Conservation (phyloP, 1,139 yeast species). For the Blastobotrys ciferrii region DNA sequence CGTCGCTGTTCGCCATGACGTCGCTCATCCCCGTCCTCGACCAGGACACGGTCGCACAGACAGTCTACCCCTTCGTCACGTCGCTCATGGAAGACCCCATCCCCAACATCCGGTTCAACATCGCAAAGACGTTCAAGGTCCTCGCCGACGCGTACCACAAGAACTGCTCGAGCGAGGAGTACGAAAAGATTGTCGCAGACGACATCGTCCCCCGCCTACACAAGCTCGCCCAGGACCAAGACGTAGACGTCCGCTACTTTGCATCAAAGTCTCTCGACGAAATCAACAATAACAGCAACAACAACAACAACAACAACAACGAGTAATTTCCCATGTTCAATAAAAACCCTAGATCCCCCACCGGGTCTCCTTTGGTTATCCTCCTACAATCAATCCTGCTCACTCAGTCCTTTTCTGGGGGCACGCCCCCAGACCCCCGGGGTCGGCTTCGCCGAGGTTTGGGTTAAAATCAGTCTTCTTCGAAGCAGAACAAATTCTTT, state of each 20-base stretch:
- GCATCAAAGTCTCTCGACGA: constrained; percentile 54
- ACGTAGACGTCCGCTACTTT: constrained; percentile 86
- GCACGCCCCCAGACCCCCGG: too few species aligned
- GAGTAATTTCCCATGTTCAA: not conserved
- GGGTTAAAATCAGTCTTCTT: too few species aligned
- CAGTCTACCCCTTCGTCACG: constrained; percentile 76
- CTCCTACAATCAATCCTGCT: too few species aligned
- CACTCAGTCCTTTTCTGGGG: too few species aligned
- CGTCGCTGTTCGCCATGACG: constrained; percentile 85
- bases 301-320: not conserved
- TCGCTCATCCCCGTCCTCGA: constrained; percentile 61
- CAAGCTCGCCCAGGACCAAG: constrained; percentile 63
- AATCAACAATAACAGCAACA: constrained; percentile 28
- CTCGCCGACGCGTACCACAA: constrained; percentile 51
- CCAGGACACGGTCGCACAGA: constrained; percentile 53
- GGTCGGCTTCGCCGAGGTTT: too few species aligned
- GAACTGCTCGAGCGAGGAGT: constrained; percentile 18
- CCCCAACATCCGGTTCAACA: constrained; percentile 92
- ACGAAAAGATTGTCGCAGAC: constrained; percentile 47
- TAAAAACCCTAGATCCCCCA: not conserved
- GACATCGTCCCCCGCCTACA: constrained; percentile 66
- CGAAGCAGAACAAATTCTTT: too few species aligned
- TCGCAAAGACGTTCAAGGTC: constrained; percentile 76
- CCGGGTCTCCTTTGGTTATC: not conserved
- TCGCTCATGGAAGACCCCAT: constrained; percentile 75